Base-by-base conservation (phyloP, 2,329 filamentous ascomycete species). In the Didymella sp. region DNA sequence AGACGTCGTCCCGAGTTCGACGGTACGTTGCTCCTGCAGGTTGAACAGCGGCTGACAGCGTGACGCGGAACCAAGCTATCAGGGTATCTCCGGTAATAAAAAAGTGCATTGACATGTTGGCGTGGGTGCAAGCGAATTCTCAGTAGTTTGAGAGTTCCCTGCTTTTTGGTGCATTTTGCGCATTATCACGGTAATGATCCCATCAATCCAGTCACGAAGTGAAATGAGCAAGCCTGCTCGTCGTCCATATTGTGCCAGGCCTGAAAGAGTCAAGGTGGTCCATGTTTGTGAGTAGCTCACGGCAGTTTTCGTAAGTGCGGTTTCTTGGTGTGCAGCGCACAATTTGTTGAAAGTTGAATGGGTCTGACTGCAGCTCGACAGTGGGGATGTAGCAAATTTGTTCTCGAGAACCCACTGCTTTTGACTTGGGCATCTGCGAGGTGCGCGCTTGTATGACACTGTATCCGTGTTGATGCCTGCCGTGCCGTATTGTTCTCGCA, bases 401-500 rank as follows among this genome's bases (percentile, higher is more conserved):
- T 28, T 46, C 13, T 51, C 41, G 40, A 46, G 40, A 49, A 50
- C 31, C 55, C 55, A 58, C 55, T 58, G 50, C 45, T 44, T 53
- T 49, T 53, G 50, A 50, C 49, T 50, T 27, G 11, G 55, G 41
- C 41, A 50, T 53, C 45, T 53, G 33, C 31, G 33, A 53, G 50
- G 46, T 62, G 58, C 48, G 51, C 51, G 59, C 59, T 43, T 56
- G 56, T 52, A 60, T 61, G 64, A 67, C 58, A 60, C 58, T 55
- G 57, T 62, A 43, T 58, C 51, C 46, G 48, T 44, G 30, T 13
- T 47, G 45, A 33, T 59, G 38, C 61, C 47, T 53, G 8, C 42
- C 31, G 60, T 55, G 57, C 58, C 43, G 58, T 50, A 57, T 45
- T 56, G 55, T 60, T 60, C 51, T 66, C 51, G 52, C 51, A 56